phyloP scores from a whole-genome alignment of 192 early-diverging fungal genomes.

The Jimgerdemannia flammicorona region DNA sequence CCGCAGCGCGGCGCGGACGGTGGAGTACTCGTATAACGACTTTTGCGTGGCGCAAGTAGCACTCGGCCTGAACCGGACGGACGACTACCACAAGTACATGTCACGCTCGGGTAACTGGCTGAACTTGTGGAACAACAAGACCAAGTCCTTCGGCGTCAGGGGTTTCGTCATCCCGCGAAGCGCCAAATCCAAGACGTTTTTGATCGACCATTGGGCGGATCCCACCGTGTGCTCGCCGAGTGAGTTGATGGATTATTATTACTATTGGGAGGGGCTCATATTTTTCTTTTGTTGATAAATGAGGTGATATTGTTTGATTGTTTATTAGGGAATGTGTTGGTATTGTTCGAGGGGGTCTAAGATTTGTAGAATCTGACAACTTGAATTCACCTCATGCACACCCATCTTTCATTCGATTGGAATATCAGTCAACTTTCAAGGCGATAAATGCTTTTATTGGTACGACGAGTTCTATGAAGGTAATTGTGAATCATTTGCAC shows the following conservation, averaged over 20 bases:
- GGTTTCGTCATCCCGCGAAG: slow-evolving; percentile 27
- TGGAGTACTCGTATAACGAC: slow-evolving; percentile 33
- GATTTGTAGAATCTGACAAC: no score
- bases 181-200: background rate
- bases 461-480: slow-evolving; percentile 30
- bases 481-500: background rate
- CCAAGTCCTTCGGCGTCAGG: slow-evolving; percentile 7
- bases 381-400: background rate
- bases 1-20: slow-evolving; percentile 16
- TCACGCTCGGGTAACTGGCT: slow-evolving; percentile 24
- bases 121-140: slow-evolving; percentile 28
- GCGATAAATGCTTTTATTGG: background rate
- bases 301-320: no score
- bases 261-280: no score
- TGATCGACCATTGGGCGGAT: background rate
- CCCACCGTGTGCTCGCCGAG: slow-evolving; percentile 6
- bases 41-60: slow-evolving; percentile 23
- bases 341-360: no score
- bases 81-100: slow-evolving; percentile 5
- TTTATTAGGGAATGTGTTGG: no score
- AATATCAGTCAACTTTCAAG: slow-evolving; percentile 3
- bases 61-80: background rate
- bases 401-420: background rate
- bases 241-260: background rate
- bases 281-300: no score